Conservation (phyloP, 1,284 basidiomycete species). For the Ganoderma lucidum region DNA sequence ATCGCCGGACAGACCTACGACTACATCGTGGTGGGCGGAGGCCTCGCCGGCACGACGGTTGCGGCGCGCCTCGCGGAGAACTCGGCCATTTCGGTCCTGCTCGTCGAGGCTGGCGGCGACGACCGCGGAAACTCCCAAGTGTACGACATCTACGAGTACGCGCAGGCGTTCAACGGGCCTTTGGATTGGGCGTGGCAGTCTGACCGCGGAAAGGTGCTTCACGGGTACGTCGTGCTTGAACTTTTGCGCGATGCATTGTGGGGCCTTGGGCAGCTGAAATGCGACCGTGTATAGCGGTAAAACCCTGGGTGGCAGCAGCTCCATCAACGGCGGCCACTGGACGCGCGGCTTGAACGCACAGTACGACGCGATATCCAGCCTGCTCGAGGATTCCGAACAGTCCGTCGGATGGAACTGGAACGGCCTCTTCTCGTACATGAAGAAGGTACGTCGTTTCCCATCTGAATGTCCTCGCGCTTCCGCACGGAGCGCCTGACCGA, state of each 20-base stretch:
- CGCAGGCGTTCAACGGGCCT: constrained; percentile 53
- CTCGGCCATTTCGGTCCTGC: constrained; percentile 55
- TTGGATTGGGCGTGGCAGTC: constrained; percentile 60
- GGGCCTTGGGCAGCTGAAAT: background rate
- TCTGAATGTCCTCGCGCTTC: no score
- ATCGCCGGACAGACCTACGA: constrained; percentile 54
- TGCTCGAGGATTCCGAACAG: constrained; percentile 58
- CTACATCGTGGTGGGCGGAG: constrained; percentile 75
- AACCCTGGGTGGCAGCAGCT: constrained; percentile 65
- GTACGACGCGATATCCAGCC: constrained; percentile 61
- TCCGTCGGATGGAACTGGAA: constrained; percentile 66
- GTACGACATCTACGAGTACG: constrained; percentile 59
- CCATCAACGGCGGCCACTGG: constrained; percentile 67
- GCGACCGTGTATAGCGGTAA: constrained; percentile 38
- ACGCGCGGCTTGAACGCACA: constrained; percentile 64
- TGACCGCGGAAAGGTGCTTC: constrained; percentile 53
- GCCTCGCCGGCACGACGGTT: constrained; percentile 68
- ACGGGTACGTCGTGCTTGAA: constrained; percentile 46
- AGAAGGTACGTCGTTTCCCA: constrained; percentile 42
- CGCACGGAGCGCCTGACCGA: background rate
- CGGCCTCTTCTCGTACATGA: constrained; percentile 57
- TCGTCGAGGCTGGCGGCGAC: constrained; percentile 66
- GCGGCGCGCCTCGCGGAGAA: constrained; percentile 69
- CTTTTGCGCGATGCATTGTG: background rate
- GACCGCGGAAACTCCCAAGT: constrained; percentile 54